phyloP scores from a whole-genome alignment of 495 filamentous ascomycete genomes.

The Oidiodendron maius region DNA sequence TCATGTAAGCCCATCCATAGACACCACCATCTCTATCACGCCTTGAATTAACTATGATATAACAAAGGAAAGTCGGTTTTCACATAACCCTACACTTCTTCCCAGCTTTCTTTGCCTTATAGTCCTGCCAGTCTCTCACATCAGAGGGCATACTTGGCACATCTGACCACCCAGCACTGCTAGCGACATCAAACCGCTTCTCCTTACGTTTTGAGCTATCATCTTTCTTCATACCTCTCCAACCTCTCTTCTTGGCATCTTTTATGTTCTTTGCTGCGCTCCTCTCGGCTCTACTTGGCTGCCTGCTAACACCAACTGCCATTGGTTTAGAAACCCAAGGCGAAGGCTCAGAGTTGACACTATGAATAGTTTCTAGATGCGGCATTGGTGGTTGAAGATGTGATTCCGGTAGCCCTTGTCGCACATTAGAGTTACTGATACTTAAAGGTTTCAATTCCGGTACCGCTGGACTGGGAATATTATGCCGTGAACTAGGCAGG shows the following conservation, averaged over 20 bases:
- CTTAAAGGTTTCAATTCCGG: no score
- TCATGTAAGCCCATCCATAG: conserved; percentile 76
- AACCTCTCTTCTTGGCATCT: conserved; percentile 47
- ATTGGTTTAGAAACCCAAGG: conserved; percentile 14
- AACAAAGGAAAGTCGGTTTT: conserved; percentile 14
- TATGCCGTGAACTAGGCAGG: not conserved
- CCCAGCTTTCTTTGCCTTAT: conserved; percentile 27
- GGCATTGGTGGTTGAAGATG: conserved; percentile 31
- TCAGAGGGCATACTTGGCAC: conserved; percentile 14
- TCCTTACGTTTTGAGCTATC: conserved; percentile 24
- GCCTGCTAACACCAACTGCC: conserved; percentile 29
- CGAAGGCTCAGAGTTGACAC: conserved; percentile 24
- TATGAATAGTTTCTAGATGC: conserved; percentile 45
- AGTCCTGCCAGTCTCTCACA: conserved; percentile 4
- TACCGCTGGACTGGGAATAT: conserved; percentile 10
- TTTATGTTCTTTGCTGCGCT: conserved; percentile 49
- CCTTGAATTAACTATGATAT: no score
- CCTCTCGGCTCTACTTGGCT: conserved; percentile 44
- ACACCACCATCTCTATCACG: no score
- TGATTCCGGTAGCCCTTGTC: no score
- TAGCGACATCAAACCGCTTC: conserved; percentile 31
- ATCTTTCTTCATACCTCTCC: conserved; percentile 36
- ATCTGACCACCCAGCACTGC: conserved; percentile 44
- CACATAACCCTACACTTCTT: conserved; percentile 52
- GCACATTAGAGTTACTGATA: no score